Evolutionary conservation across 2,329 filamentous ascomycete species (phyloP), one percentile per base, ranked within the genome.

Genomic region (Aureobasidium sp.): DNA sequence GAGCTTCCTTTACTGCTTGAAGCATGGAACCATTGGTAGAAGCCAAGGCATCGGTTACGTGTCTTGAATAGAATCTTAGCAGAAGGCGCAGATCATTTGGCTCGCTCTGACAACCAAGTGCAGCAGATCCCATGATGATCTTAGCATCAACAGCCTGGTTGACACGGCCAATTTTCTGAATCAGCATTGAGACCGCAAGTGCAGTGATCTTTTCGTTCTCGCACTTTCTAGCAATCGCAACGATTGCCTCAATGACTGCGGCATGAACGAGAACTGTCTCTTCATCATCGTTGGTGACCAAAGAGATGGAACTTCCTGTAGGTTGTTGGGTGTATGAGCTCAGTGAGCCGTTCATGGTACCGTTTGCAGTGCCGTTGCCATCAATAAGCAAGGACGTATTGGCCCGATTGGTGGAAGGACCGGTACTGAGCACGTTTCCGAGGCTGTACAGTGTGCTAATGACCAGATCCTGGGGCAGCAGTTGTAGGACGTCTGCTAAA

Each of bases 361-460:
- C 67, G 12, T 59, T 59, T 6, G 59, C 60, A 10, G 61, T 39
- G 74, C 59, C 67, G 5, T 67, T 68, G 27, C 82, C 82, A 66
- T 87, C 85, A 32, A 76, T 64, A 9, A 74, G 71, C 5, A 75
- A 71, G 36, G 79, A 78, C 60, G 65, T 77, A 48, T 76, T 78
- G 46, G 79, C 76, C 65, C 79, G 79, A 34, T 85, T 82, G 37
- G 78, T 70, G 20, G 76, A 77, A 7, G 82, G 80, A 51, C 84
- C 85, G 5, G 91, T 87, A 68, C 92, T 97, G 15, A 99, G 81
- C 4, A 96, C 88, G 71, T 99, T 99, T 24, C 94, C 94, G n/a
- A 99, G 81, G 0, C 92, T 94, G 75, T 99, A 99, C 10, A 99
- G 79, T 0, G 92, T 97, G 5, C 92, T 96, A 67, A 99, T 97